Conservation (phyloP, 2,329 filamentous ascomycete species). For the Sclerotinia nivalis region DNA sequence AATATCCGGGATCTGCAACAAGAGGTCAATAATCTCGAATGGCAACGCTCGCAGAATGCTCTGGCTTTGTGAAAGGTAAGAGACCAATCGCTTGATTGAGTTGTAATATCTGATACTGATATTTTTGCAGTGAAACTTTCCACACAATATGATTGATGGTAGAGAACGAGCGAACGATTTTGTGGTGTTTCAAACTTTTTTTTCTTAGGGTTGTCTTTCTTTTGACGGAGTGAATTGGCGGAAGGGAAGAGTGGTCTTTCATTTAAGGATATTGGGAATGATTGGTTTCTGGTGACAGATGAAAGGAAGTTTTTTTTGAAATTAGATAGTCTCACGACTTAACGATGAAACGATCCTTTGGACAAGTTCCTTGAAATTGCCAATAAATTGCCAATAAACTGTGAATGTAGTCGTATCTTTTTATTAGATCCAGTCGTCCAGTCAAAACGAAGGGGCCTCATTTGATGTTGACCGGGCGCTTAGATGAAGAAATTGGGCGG, state of each 20-base stretch:
- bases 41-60: constrained; percentile 20
- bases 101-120: constrained; percentile 18
- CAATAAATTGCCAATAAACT: constrained; percentile 21
- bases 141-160: constrained; percentile 6
- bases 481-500: constrained; percentile 26
- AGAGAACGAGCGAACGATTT: constrained; percentile 14
- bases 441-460: constrained; percentile 23
- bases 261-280: constrained; percentile 25
- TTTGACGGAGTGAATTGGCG: constrained; percentile 21
- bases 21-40: constrained; percentile 55
- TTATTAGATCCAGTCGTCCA: constrained; percentile 29
- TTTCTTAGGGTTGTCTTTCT: constrained; percentile 28
- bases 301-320: constrained; percentile 25
- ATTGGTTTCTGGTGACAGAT: constrained; percentile 30
- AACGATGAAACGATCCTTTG: constrained; percentile 37
- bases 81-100: constrained; percentile 20
- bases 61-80: constrained; percentile 21
- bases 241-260: constrained; percentile 17
- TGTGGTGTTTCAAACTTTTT: constrained; percentile 26
- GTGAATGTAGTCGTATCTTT: constrained; percentile 23
- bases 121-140: constrained; percentile 13
- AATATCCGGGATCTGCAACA: constrained; percentile 67
- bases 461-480: constrained; percentile 31
- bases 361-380: constrained; percentile 16
- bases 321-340: constrained; percentile 21